Conservation (phyloP, 1,284 basidiomycete genomes). For the Austroboletus novae-zelandiae region DNA sequence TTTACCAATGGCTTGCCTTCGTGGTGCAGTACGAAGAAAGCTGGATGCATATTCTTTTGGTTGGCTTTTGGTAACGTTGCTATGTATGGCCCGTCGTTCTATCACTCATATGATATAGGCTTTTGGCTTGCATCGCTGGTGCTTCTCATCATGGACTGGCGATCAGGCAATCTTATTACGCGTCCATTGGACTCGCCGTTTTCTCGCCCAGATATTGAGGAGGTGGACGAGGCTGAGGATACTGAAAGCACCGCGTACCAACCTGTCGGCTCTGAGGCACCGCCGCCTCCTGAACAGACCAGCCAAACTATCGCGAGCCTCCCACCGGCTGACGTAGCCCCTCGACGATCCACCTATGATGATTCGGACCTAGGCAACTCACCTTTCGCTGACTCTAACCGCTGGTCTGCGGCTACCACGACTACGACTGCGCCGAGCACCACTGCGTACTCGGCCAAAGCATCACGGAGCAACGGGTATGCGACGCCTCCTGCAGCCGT, state of each 20-base stretch:
- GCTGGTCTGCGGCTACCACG: constrained; percentile 39
- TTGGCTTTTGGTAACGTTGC: constrained; percentile 56
- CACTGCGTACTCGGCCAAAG: constrained; percentile 34
- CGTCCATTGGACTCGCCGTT: constrained; percentile 71
- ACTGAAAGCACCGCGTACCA: constrained; percentile 50
- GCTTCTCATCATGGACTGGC: constrained; percentile 70
- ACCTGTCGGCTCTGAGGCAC: constrained; percentile 18
- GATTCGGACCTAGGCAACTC: constrained; percentile 39
- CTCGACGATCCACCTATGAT: constrained; percentile 35
- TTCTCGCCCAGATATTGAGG: constrained; percentile 48
- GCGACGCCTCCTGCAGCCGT: constrained; percentile 30
- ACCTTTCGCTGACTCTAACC: constrained; percentile 55
- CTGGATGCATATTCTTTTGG: constrained; percentile 86
- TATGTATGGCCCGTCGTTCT: not conserved
- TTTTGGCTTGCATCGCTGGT: constrained; percentile 66
- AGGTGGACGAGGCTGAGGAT: constrained; percentile 38
- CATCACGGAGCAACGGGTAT: constrained; percentile 26
- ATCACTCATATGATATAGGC: constrained; percentile 36
- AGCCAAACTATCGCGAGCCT: constrained; percentile 33
- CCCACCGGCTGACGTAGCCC: constrained; percentile 28
- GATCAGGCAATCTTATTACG: constrained; percentile 53
- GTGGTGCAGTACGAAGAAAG: constrained; percentile 90
- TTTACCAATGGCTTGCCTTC: constrained; percentile 68
- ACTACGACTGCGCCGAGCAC: constrained; percentile 34
- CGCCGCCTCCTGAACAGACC: constrained; percentile 21